These are phyloP conservation scores for Pisolithus tinctorius DNA, from an alignment of 768 basidiomycete genomes.

Conservation along the genomic window DNA sequence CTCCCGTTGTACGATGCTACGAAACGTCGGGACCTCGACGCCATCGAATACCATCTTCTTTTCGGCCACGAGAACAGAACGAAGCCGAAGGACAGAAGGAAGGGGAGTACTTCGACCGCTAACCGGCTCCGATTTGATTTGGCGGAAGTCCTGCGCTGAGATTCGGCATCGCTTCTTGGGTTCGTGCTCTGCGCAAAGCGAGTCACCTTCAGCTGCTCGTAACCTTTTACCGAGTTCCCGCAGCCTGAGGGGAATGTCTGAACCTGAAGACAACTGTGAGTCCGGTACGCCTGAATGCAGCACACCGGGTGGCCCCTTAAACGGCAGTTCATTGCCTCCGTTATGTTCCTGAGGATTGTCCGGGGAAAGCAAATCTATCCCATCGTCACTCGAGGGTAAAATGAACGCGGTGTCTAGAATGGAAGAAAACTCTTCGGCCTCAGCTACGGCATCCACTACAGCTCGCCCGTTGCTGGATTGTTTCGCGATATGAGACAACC, in stretches of 20 bases:
- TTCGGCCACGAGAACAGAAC: slow-evolving; percentile 16
- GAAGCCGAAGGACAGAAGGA: slow-evolving; percentile 8
- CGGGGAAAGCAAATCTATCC: not conserved
- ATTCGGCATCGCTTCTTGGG: slow-evolving; percentile 19
- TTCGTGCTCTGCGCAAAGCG: slow-evolving; percentile 7
- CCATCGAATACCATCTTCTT: slow-evolving; percentile 24
- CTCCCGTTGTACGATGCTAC: slow-evolving; percentile 10
- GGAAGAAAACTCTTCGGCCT: not conserved
- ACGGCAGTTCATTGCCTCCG: not conserved
- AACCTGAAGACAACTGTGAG: not conserved
- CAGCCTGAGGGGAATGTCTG: not conserved
- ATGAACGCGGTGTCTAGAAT: not conserved
- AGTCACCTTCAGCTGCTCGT: not conserved
- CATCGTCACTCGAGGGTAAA: not conserved
- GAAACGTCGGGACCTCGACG: slow-evolving; percentile 22
- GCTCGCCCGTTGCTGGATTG: not conserved
- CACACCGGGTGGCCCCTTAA: not conserved
- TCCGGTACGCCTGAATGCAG: not conserved
- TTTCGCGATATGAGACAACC: not conserved
- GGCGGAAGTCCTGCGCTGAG: slow-evolving; percentile 7
- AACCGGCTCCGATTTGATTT: slow-evolving; percentile 24
- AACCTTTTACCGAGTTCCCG: not conserved
- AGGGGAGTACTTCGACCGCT: slow-evolving; percentile 17
- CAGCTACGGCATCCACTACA: not conserved
- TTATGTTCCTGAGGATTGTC: not conserved